These are phyloP conservation scores for Cordyceps farinosa DNA, from an alignment of 2,329 filamentous ascomycete species.

Conservation along the genomic window DNA sequence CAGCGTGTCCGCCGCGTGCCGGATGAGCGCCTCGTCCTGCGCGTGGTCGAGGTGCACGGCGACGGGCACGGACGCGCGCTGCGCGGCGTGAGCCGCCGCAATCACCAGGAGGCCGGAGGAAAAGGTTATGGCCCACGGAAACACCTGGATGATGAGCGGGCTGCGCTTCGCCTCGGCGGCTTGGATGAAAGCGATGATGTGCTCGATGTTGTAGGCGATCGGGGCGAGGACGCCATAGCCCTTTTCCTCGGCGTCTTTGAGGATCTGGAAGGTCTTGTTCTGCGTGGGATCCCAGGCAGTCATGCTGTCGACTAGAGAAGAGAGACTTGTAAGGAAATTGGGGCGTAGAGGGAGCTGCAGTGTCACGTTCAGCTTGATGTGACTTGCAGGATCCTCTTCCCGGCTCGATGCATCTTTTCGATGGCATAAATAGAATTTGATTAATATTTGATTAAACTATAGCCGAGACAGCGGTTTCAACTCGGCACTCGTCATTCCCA, in stretches of 20 bases:
- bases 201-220: conserved; percentile 66
- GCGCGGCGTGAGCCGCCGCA: conserved; percentile 52
- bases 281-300: conserved; percentile 22
- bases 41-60: conserved; percentile 65
- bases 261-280: conserved; percentile 37
- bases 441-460: too few relatives aligned
- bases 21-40: conserved; percentile 57
- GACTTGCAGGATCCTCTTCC: too few relatives aligned
- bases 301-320: conserved; percentile 18
- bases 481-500: too few relatives aligned
- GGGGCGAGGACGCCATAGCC: conserved; percentile 51
- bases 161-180: conserved; percentile 65
- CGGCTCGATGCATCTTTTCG: too few relatives aligned
- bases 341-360: too few relatives aligned
- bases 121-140: conserved; percentile 67
- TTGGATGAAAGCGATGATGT: conserved; percentile 62
- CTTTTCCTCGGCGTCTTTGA: conserved; percentile 49
- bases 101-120: conserved; percentile 51
- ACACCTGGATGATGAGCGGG: conserved; percentile 66
- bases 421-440: too few relatives aligned
- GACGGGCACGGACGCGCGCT: conserved; percentile 54
- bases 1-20: conserved; percentile 50
- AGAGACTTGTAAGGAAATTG: background rate
- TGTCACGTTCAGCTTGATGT: too few relatives aligned
- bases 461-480: too few relatives aligned